Evolutionary conservation across 345 rosid genomes (phyloP).

Genomic region (Turritis glabra): DNA sequence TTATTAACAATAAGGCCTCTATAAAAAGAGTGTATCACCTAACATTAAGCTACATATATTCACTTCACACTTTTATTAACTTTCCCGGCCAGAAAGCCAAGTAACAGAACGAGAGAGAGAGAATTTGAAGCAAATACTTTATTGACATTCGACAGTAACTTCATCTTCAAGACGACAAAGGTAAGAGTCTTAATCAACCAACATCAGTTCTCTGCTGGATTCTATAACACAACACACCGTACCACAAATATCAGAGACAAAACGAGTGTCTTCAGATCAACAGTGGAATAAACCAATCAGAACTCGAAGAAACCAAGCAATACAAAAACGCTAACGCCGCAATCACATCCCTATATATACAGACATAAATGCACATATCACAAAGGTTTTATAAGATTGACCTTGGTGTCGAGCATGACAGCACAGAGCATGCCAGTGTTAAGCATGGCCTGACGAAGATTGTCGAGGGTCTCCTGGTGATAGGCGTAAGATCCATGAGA

Average conservation of each 20-base stretch:
- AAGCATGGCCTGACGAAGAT: conserved; percentile 42
- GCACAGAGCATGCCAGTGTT: conserved; percentile 45
- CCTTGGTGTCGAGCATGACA: conserved; percentile 54
- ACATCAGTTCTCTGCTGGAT: neutral
- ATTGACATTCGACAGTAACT: neutral
- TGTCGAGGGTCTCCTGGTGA: conserved; percentile 65
- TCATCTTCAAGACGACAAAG: neutral
- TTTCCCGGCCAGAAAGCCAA: neutral
- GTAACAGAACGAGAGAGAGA: neutral
- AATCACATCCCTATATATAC: neutral
- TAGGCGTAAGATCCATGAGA: conserved; percentile 61
- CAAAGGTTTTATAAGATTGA: neutral
- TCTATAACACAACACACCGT: neutral
- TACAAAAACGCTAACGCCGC: too few species aligned
- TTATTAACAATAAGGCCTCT: neutral
- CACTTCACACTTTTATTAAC: neutral
- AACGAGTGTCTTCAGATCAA: neutral
- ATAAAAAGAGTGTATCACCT: neutral
- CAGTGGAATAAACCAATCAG: neutral
- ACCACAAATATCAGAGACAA: neutral
- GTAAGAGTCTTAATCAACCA: neutral
- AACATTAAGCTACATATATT: neutral
- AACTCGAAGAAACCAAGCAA: neutral
- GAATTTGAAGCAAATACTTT: neutral
- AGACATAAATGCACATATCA: neutral